Evolutionary conservation across 805 yeast species (phyloP).

Genomic region (Metschnikowia continentalis): DNA sequence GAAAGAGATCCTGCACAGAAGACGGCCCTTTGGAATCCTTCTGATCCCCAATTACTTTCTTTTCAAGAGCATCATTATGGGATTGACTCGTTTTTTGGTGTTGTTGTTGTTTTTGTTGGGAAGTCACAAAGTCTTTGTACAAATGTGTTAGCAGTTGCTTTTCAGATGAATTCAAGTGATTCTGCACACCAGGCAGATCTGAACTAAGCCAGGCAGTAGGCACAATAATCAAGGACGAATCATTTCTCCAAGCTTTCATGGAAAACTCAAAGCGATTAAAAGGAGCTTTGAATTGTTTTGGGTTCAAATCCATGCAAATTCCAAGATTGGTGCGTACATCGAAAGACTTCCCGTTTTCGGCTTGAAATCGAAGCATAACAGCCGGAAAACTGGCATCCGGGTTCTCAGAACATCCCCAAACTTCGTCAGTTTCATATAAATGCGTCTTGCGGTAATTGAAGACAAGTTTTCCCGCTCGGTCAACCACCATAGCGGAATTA

Average conservation of each 20-base stretch:
- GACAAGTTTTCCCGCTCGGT: conserved; percentile 53
- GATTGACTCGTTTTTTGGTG: background rate
- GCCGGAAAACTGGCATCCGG: conserved; percentile 51
- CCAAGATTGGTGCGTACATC: conserved; percentile 54
- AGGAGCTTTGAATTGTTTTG: conserved; percentile 78
- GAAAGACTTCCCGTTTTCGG: background rate
- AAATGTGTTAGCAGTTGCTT: background rate
- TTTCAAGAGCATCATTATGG: too few species aligned
- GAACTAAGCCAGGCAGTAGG: conserved; percentile 87
- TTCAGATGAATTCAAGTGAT: conserved; percentile 2
- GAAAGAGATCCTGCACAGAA: background rate
- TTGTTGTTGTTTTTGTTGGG: too few species aligned
- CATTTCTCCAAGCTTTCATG: conserved; percentile 41
- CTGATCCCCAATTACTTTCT: too few species aligned
- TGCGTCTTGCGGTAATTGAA: conserved; percentile 73
- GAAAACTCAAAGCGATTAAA: conserved; percentile 73
- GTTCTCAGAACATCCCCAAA: conserved; percentile 75
- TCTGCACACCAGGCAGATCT: conserved; percentile 39
- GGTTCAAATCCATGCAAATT: conserved; percentile 92
- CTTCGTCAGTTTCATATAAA: conserved; percentile 72
- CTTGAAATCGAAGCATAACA: conserved; percentile 40
- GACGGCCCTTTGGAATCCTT: too few species aligned
- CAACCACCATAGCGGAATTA: conserved; percentile 68
- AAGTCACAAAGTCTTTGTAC: background rate
- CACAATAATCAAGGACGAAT: conserved; percentile 55